A percentile compares a stretch with the other conserved stretches of the same genome.
phyloP scores from a whole-genome alignment of 495 filamentous ascomycete species.

The Aspergillus bridgeri region DNA sequence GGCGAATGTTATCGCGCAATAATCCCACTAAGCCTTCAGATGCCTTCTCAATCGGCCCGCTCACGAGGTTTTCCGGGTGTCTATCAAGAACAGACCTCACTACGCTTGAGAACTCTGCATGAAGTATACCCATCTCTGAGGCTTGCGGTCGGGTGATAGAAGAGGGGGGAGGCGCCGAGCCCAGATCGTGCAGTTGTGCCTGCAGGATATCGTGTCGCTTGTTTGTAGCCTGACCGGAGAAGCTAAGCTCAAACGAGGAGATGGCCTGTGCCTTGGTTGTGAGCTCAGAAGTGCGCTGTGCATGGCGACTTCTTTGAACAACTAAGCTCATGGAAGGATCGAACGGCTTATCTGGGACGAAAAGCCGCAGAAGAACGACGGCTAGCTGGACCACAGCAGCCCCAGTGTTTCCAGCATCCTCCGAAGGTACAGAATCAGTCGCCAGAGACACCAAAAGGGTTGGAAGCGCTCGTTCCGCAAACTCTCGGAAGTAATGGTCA shows the following conservation, averaged over 20 bases:
- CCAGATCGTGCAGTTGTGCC: conserved; percentile 57
- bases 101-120: conserved; percentile 77
- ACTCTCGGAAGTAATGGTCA: conserved; percentile 34
- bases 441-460: conserved; percentile 29
- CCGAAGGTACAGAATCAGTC: conserved; percentile 9
- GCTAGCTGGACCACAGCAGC: conserved; percentile 38
- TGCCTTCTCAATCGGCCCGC: conserved; percentile 14
- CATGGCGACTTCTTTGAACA: conserved; percentile 64
- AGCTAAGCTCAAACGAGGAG: conserved; percentile 58
- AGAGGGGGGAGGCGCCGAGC: conserved; percentile 55
- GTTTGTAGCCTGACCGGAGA: conserved; percentile 65
- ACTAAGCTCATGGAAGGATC: conserved; percentile 80
- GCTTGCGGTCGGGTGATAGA: conserved; percentile 68
- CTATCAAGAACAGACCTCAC: conserved; percentile 60
- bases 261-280: conserved; percentile 57
- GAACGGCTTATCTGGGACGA: conserved; percentile 78
- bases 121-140: conserved; percentile 67
- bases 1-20: conserved; percentile 66
- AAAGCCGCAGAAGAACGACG: conserved; percentile 60
- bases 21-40: conserved; percentile 44
- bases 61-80: conserved; percentile 44
- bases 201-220: conserved; percentile 57
- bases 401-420: conserved; percentile 24
- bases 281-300: conserved; percentile 52
- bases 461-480: conserved; percentile 33